phyloP scores from a whole-genome alignment of 2,329 filamentous ascomycete genomes.

The Penicillium sp. region DNA sequence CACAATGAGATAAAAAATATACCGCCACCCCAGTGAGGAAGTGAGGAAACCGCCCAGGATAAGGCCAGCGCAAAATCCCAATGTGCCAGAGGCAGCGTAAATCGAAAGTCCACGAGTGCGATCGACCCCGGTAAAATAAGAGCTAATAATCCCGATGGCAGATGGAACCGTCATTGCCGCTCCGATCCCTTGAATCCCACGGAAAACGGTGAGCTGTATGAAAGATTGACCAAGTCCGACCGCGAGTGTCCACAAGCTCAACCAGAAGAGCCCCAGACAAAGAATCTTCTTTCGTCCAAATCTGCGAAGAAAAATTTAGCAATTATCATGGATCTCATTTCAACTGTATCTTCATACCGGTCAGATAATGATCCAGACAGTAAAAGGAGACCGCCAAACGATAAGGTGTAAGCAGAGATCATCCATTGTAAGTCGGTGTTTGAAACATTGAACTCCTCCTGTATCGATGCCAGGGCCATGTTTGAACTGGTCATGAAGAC shows the following conservation, averaged over 20 bases:
- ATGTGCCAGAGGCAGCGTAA: slow-evolving; percentile 44
- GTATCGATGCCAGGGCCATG: slow-evolving; percentile 47
- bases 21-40: slow-evolving; percentile 45
- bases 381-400: slow-evolving; percentile 38
- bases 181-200: slow-evolving; percentile 53
- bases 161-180: slow-evolving; percentile 54
- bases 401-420: slow-evolving; percentile 47
- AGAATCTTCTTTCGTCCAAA: slow-evolving; percentile 46
- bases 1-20: slow-evolving; percentile 44
- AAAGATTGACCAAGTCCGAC: slow-evolving; percentile 49
- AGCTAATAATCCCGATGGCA: slow-evolving; percentile 52
- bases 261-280: slow-evolving; percentile 41
- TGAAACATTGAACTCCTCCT: slow-evolving; percentile 41
- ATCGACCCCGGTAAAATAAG: slow-evolving; percentile 44
- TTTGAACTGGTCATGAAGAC: slow-evolving; percentile 51
- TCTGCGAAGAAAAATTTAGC: slow-evolving; percentile 20
- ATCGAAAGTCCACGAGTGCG: slow-evolving; percentile 45
- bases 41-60: slow-evolving; percentile 47
- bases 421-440: slow-evolving; percentile 47
- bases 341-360: slow-evolving; percentile 11
- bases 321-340: no score
- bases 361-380: slow-evolving; percentile 20
- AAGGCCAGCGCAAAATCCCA: slow-evolving; percentile 47
- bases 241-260: slow-evolving; percentile 41
- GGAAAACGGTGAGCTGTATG: slow-evolving; percentile 40